Conservation (phyloP, 768 basidiomycete species). For the Trametopsis cervina region DNA sequence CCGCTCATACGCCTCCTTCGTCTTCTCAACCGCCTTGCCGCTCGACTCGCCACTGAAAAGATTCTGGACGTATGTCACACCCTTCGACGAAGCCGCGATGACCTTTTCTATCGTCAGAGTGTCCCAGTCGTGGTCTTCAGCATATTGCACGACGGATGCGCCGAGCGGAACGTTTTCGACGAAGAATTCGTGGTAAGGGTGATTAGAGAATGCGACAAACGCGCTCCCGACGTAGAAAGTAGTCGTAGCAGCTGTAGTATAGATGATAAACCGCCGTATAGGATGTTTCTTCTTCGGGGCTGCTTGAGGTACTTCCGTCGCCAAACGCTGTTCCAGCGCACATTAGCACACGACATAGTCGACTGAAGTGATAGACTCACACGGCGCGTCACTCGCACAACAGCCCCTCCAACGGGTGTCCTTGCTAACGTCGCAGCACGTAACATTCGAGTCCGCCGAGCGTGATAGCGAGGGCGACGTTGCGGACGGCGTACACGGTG, state of each 20-base stretch:
- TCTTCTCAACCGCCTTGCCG: conserved; percentile 27
- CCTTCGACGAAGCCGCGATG: conserved; percentile 41
- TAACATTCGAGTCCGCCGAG: conserved; percentile 31
- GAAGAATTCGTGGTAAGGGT: conserved; percentile 83
- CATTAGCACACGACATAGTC: conserved; percentile 6
- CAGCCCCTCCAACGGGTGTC: conserved; percentile 38
- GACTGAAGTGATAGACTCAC: conserved; percentile 33
- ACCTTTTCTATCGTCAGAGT: conserved; percentile 57
- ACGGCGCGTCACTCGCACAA: conserved; percentile 49
- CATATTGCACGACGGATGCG: conserved; percentile 70
- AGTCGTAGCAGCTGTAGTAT: conserved; percentile 59
- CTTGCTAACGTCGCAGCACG: conserved; percentile 52
- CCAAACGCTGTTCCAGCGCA: conserved; percentile 36
- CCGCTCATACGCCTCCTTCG: conserved; percentile 30
- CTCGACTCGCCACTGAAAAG: conserved; percentile 40
- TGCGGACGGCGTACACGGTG: conserved; percentile 13
- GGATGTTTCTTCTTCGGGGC: conserved; percentile 45
- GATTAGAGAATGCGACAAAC: conserved; percentile 70
- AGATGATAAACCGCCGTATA: conserved; percentile 56
- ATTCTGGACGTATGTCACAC: conserved; percentile 40
- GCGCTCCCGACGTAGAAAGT: conserved; percentile 82
- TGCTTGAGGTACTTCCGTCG: conserved; percentile 45
- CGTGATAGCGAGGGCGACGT: conserved; percentile 13
- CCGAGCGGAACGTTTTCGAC: conserved; percentile 74
- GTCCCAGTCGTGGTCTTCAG: conserved; percentile 77